phyloP scores from a whole-genome alignment of 306 rosid genomes.

The Hippophae tibetana region DNA sequence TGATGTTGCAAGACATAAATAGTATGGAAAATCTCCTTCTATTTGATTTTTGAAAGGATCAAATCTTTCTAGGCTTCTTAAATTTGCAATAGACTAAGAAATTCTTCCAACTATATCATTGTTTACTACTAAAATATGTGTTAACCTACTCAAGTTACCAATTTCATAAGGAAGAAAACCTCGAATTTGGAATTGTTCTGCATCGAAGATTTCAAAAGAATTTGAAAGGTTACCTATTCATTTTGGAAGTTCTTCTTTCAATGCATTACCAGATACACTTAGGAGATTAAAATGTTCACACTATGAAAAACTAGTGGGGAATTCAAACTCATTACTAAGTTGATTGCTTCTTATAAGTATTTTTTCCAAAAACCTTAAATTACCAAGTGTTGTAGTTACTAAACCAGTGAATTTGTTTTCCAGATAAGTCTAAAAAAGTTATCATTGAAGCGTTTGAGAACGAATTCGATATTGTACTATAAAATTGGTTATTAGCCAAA shows the following conservation, averaged over 20 bases:
- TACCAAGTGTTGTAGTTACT: neutral
- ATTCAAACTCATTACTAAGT: neutral
- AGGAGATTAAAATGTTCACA: neutral
- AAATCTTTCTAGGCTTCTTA: too few relatives aligned
- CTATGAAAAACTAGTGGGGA: neutral
- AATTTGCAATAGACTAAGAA: neutral
- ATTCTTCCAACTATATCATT: conserved; percentile 21
- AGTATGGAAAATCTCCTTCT: neutral
- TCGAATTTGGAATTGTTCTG: neutral
- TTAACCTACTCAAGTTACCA: conserved; percentile 24
- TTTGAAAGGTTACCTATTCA: neutral
- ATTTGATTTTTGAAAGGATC: neutral
- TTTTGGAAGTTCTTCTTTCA: neutral
- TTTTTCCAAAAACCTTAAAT: neutral
- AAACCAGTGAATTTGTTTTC: neutral
- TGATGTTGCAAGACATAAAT: neutral
- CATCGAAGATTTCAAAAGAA: neutral
- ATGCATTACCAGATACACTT: neutral
- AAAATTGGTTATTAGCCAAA: too few relatives aligned
- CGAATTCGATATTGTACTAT: neutral
- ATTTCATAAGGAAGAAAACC: conserved; percentile 16
- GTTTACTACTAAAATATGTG: conserved; percentile 15
- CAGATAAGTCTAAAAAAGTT: neutral
- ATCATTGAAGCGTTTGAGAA: neutral
- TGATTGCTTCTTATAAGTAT: too few relatives aligned